phyloP scores from a whole-genome alignment of 495 filamentous ascomycete species.

The Aspergillus avenaceus region DNA sequence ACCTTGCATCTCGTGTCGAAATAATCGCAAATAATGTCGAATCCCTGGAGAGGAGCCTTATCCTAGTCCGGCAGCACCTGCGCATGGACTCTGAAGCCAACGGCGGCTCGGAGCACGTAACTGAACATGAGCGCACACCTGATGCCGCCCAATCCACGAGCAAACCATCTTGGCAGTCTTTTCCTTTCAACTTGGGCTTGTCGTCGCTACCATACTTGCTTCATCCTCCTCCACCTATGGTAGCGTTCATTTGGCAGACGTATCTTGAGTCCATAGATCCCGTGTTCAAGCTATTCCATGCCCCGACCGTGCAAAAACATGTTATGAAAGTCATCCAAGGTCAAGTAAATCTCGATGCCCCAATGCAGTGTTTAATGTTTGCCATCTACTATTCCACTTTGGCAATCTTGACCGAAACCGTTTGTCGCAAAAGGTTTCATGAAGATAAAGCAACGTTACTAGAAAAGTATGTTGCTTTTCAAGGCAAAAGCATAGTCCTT shows the following conservation, averaged over 20 bases:
- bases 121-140: too few species aligned
- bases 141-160: background rate
- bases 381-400: slow-evolving; percentile 68
- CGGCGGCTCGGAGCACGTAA: background rate
- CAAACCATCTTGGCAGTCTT: background rate
- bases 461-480: slow-evolving; percentile 26
- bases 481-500: background rate
- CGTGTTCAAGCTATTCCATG: slow-evolving; percentile 25
- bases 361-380: slow-evolving; percentile 62
- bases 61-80: slow-evolving; percentile 7
- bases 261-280: slow-evolving; percentile 24
- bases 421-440: slow-evolving; percentile 19
- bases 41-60: slow-evolving; percentile 5
- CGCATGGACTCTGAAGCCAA: background rate
- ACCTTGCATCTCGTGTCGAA: slow-evolving; percentile 9
- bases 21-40: slow-evolving; percentile 10
- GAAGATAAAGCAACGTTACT: slow-evolving; percentile 31
- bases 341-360: slow-evolving; percentile 4
- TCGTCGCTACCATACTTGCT: background rate
- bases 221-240: slow-evolving; percentile 2
- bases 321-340: slow-evolving; percentile 9
- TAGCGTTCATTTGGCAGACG: slow-evolving; percentile 21
- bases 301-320: slow-evolving; percentile 16
- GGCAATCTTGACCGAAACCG: slow-evolving; percentile 48
- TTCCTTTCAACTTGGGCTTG: background rate